Evolutionary conservation across 2,329 filamentous ascomycete genomes (phyloP), one percentile per base, ranked within the genome.

Genomic region (Orbilia ellipsospora): DNA sequence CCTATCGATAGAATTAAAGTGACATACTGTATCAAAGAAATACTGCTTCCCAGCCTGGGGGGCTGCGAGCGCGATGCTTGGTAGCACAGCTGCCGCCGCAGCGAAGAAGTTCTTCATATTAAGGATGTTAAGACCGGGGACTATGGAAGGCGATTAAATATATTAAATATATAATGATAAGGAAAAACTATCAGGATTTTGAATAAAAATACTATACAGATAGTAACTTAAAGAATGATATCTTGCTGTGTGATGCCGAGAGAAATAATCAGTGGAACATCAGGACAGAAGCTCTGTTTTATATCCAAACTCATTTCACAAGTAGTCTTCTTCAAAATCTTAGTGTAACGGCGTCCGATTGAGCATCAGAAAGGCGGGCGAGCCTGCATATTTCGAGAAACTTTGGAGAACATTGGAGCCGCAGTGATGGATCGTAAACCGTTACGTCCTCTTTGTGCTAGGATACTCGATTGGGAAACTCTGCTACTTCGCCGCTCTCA

Each of bases 11-110:
- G 44, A 48, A 12, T 48, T 20, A 13, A 50, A 4, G 20, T 4
- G 8, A 57, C 70, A 40, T 64, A 68, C 70, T 13, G 54, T 68
- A 56, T 74, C 63, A n/a, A 74, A 74, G 28, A 74, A 67, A 31
- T 74, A 74, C 12, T 73, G 69, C 42, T 66, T 61, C 10, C 57
- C 50, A 20, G 18, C 40, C 12, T 44, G 56, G 1, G 69, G 69
- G 1, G 62, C 62, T 8, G 62, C 69, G 20, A 67, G 16, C 12
- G 42, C 56, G 1, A 73, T 23, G 42, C 40, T 44, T 7, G 69
- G 48, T 16, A 73, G 16, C 6, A 42, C 20, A 15, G 62, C 55
- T 36, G 69, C 69, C 8, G 59, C 59, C 16, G 55, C 54, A 15
- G 28, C 56, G 0, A 73, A 20, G 12, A 57, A 56, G 31, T 28